Percentiles rank a stretch among this genome's conserved stretches.
Evolutionary conservation across 2,329 filamentous ascomycete species (phyloP).

Genomic region (Leptographium procerum): DNA sequence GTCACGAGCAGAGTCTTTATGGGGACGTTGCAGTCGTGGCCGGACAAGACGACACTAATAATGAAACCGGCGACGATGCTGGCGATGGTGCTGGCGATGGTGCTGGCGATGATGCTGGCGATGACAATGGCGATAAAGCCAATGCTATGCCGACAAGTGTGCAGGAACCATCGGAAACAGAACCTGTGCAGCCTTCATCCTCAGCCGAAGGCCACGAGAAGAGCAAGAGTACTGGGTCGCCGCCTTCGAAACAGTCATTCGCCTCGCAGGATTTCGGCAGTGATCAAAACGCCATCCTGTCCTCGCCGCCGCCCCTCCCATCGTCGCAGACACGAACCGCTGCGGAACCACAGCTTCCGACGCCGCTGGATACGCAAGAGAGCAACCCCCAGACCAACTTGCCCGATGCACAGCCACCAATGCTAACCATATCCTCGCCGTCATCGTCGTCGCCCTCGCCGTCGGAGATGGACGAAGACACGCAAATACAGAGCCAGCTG

Average conservation of each 20-base stretch:
- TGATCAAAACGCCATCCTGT: not conserved
- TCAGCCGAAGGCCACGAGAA: not conserved
- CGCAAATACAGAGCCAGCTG: slow-evolving; percentile 13
- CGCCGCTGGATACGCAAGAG: slow-evolving; percentile 9
- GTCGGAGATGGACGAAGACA: slow-evolving; percentile 4
- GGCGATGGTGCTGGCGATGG: not conserved
- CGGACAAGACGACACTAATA: not conserved
- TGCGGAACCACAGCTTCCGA: slow-evolving; percentile 1
- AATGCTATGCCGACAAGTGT: not conserved
- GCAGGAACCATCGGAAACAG: not conserved
- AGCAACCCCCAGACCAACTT: not conserved
- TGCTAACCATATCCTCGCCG: not conserved
- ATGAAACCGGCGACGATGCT: too few relatives aligned
- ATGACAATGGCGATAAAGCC: too few relatives aligned
- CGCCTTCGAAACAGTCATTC: slow-evolving; percentile 3
- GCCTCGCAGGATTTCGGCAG: not conserved
- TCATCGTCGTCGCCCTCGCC: too few relatives aligned
- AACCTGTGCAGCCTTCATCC: not conserved
- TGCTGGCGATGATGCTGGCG: too few relatives aligned
- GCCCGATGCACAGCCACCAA: not conserved
- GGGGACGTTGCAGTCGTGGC: not conserved
- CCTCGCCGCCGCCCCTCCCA: not conserved
- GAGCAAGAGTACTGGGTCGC: not conserved
- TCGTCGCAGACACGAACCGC: not conserved
- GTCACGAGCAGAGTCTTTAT: not conserved